Evolutionary conservation across 208 protist species (phyloP), one percentile per base, ranked within the genome.

Genomic region (Trypanosoma scelopori): DNA sequence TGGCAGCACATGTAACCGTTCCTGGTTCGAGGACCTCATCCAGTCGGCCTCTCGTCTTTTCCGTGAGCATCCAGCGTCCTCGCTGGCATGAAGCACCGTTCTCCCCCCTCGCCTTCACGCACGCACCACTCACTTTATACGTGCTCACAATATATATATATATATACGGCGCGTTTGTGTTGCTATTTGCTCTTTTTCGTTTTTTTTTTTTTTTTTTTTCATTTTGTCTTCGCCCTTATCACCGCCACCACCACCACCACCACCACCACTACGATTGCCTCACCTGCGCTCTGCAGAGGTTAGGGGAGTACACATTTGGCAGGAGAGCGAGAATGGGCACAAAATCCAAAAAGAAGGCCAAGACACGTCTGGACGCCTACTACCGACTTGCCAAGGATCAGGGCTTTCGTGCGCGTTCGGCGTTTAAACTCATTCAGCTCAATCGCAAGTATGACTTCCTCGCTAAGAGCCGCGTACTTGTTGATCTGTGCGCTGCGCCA

Each of bases 351-450:
- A 95, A 95, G 81, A 97, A 95, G 83, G 91, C 86, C 47, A 95
- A 96, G 78, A 94, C 91, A 18, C 69, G 93, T 16, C 75, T 97
- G 39, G 97, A 98, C 76, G 91, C 95, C 65, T 99, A 94, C 76
- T 99, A 99, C 81, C 80, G 98, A 47, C 74, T 99, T 23, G 99
- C 98, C 37, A 99, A 99, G 91, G 96, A 99, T 55, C 96, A 99
- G 68, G 98, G 99, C 35, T 99, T 97, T 73, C 85, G 98, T 62
- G 92, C 97, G 25, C 97, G 99, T 90, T 97, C 98, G 37, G 96
- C 98, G 20, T 99, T 99, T 91, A 99, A 99, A 84, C 82, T 99
- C 13, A 96, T 99, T 42, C 98, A 99, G 87, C 84, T 99, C 0
- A 99, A 99, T 77, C 93, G 98, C 73, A 99, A 99, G 82, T 99